These are phyloP conservation scores for Periconia sp. DNA, from an alignment of 2,329 filamentous ascomycete genomes.

Conservation along the genomic window DNA sequence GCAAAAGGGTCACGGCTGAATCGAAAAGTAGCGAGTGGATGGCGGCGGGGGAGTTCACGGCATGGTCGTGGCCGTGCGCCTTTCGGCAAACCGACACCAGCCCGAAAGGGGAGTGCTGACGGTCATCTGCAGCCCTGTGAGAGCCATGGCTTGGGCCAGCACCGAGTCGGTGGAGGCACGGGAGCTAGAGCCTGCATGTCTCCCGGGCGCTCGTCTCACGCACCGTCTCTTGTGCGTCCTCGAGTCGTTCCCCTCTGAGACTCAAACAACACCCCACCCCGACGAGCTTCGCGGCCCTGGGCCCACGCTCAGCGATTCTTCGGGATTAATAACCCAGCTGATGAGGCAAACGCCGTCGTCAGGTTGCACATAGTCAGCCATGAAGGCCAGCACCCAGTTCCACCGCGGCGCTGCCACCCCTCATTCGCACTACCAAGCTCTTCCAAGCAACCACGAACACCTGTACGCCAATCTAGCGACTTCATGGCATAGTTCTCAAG, in stretches of 20 bases:
- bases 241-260: slow-evolving; percentile 24
- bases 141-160: slow-evolving; percentile 2
- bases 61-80: neutral
- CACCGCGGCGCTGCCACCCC: slow-evolving; percentile 34
- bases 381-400: slow-evolving; percentile 38
- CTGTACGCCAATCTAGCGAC: slow-evolving; percentile 28
- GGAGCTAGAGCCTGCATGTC: slow-evolving; percentile 10
- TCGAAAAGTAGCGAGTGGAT: slow-evolving; percentile 1
- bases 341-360: slow-evolving; percentile 25
- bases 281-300: slow-evolving; percentile 21
- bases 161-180: slow-evolving; percentile 9
- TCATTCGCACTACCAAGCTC: slow-evolving; percentile 34
- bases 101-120: slow-evolving; percentile 8
- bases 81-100: slow-evolving; percentile 5
- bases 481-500: slow-evolving; percentile 31
- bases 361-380: slow-evolving; percentile 34
- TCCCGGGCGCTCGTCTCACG: slow-evolving; percentile 27
- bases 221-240: slow-evolving; percentile 26
- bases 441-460: slow-evolving; percentile 28
- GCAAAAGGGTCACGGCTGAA: slow-evolving; percentile 3
- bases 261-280: slow-evolving; percentile 22
- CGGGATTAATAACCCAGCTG: slow-evolving; percentile 18
- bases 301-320: slow-evolving; percentile 24
- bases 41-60: neutral
- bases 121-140: slow-evolving; percentile 15